Evolutionary conservation across 495 filamentous ascomycete genomes (phyloP).

Genomic region (Trichoderma gamsii): DNA sequence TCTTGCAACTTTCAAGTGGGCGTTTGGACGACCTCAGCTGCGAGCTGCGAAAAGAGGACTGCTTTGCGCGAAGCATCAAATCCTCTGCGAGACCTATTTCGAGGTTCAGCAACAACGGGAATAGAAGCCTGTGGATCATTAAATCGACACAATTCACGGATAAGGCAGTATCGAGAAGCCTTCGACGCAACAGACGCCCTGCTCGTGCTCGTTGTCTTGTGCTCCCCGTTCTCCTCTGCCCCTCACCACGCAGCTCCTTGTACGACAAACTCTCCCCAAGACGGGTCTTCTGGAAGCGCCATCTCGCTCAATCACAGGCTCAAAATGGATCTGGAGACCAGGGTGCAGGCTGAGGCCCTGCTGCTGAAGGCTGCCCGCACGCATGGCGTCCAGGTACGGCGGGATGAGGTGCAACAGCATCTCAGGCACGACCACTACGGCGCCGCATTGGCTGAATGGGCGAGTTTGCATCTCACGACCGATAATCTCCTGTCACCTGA

Average conservation of each 20-base stretch:
- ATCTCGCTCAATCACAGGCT: constrained; percentile 10
- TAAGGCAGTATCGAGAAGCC: too few relatives aligned
- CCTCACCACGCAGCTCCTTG: background rate
- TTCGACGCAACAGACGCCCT: too few relatives aligned
- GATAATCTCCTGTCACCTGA: constrained; percentile 40
- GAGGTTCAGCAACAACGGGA: background rate
- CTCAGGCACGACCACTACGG: constrained; percentile 22
- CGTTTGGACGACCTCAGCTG: background rate
- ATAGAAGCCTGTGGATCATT: too few relatives aligned
- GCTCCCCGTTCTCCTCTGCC: background rate
- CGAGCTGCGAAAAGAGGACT: background rate
- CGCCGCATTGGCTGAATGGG: constrained; percentile 34
- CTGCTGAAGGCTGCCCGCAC: constrained; percentile 18
- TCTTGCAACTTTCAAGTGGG: background rate
- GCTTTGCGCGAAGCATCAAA: background rate
- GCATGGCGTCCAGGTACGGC: constrained; percentile 24
- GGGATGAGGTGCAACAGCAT: constrained; percentile 21
- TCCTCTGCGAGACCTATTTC: too few relatives aligned
- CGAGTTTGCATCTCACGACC: constrained; percentile 32
- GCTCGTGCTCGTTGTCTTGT: too few relatives aligned
- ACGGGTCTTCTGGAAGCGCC: background rate
- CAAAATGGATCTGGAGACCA: constrained; percentile 9
- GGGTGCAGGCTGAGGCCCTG: constrained; percentile 11
- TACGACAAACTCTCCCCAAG: background rate
- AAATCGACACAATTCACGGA: too few relatives aligned